Evolutionary conservation across 116 monocot species (phyloP).

Genomic region (Iris pallida): DNA sequence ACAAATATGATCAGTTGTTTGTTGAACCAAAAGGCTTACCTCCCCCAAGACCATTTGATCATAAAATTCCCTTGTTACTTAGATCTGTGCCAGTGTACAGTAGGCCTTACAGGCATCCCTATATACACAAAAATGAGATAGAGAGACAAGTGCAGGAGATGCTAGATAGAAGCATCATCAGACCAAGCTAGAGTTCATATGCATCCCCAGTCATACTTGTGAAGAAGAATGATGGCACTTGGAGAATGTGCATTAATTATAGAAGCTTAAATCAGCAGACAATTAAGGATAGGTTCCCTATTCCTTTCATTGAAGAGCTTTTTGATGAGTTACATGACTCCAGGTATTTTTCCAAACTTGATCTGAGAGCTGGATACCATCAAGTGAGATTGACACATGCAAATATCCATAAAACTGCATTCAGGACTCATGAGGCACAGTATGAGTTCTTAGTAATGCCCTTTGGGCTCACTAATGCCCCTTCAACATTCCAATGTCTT

Average conservation of each 20-base stretch:
- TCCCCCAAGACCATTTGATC: too few relatives aligned
- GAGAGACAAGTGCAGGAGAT: not conserved
- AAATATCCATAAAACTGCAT: not conserved
- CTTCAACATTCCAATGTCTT: too few relatives aligned
- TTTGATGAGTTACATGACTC: not conserved
- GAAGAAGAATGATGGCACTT: not conserved
- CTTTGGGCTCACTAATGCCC: too few relatives aligned
- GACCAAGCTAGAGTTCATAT: not conserved
- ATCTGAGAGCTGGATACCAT: not conserved
- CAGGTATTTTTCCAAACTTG: not conserved
- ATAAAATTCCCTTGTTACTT: too few relatives aligned
- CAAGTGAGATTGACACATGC: not conserved
- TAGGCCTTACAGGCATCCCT: too few relatives aligned
- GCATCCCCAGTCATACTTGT: not conserved
- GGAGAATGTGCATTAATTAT: not conserved
- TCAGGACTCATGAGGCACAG: not conserved
- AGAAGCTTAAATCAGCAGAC: not conserved
- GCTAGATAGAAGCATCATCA: not conserved
- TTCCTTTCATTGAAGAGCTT: not conserved
- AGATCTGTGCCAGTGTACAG: too few relatives aligned
- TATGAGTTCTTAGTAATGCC: not conserved
- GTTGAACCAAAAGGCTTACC: too few relatives aligned
- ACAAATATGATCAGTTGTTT: too few relatives aligned
- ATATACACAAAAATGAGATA: too few relatives aligned
- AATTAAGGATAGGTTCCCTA: not conserved